Evolutionary conservation across 2,329 filamentous ascomycete species (phyloP).

Genomic region (Cryphonectria naterciae): DNA sequence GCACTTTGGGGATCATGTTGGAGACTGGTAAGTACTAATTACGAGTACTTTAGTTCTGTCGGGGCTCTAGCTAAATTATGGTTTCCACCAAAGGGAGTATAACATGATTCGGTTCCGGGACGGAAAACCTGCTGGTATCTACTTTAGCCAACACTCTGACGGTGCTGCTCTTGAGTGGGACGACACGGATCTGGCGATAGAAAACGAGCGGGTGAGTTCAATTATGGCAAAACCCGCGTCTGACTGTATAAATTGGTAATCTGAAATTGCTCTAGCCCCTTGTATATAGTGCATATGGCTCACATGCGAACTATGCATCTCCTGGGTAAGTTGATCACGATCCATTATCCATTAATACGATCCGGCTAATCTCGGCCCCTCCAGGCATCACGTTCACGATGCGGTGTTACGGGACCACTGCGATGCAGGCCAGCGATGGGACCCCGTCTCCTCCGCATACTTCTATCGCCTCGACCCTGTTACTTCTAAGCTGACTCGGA

Average conservation of each 20-base stretch:
- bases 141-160: too few species aligned
- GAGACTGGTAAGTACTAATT: too few species aligned
- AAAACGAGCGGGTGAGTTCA: too few species aligned
- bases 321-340: constrained; percentile 34
- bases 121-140: too few species aligned
- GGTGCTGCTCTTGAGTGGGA: too few species aligned
- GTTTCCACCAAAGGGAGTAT: too few species aligned
- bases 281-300: constrained; percentile 41
- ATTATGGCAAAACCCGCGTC: not conserved
- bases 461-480: constrained; percentile 38
- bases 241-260: not conserved
- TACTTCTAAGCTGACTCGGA: constrained; percentile 32
- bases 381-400: constrained; percentile 40
- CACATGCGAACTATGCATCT: constrained; percentile 41
- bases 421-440: constrained; percentile 40
- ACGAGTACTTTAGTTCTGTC: too few species aligned
- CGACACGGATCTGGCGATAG: too few species aligned
- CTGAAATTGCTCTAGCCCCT: constrained; percentile 34
- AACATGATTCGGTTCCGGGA: too few species aligned
- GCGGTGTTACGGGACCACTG: constrained; percentile 40
- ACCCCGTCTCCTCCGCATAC: constrained; percentile 42
- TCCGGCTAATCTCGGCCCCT: not conserved
- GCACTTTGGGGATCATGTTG: too few species aligned
- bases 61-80: too few species aligned
- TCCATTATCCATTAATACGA: not conserved